Evolutionary conservation across 768 basidiomycete species (phyloP).

Genomic region (Boletus sensibilis): DNA sequence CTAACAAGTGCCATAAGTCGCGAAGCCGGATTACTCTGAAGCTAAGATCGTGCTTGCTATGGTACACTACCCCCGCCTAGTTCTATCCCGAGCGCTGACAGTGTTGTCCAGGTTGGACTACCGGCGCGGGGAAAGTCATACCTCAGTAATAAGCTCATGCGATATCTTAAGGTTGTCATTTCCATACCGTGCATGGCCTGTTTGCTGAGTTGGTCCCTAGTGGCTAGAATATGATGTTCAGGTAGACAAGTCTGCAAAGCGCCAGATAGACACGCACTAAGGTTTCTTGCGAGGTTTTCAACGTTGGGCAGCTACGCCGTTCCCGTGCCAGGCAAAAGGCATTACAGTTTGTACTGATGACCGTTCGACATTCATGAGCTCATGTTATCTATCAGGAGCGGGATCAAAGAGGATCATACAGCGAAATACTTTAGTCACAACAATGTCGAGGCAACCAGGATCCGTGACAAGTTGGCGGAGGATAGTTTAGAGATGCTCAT

Average conservation of each 20-base stretch:
- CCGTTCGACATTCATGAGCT: background rate
- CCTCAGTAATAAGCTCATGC: constrained; percentile 95
- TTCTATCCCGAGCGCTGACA: background rate
- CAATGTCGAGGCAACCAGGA: constrained; percentile 72
- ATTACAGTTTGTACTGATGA: constrained; percentile 51
- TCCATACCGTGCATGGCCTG: background rate
- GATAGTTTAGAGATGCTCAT: constrained; percentile 96
- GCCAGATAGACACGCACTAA: background rate
- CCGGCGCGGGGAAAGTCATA: constrained; percentile 99
- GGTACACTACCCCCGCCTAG: constrained; percentile 44
- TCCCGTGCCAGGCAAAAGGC: constrained; percentile 80
- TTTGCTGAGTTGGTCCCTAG: constrained; percentile 41
- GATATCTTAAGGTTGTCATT: constrained; percentile 80
- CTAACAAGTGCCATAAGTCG: constrained; percentile 47
- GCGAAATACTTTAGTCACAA: constrained; percentile 87
- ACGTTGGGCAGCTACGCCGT: constrained; percentile 91
- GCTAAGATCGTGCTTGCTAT: constrained; percentile 98
- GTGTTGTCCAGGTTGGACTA: constrained; percentile 70
- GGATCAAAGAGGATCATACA: constrained; percentile 88
- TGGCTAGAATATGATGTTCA: constrained; percentile 99
- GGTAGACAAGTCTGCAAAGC: constrained; percentile 38
- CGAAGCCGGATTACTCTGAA: constrained; percentile 97
- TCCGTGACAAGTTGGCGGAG: constrained; percentile 79
- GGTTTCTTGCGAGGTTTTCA: constrained; percentile 71
- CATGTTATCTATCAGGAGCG: constrained; percentile 48